Conservation (phyloP, 805 yeast genomes). For the Yamadazyma kitorensis region DNA sequence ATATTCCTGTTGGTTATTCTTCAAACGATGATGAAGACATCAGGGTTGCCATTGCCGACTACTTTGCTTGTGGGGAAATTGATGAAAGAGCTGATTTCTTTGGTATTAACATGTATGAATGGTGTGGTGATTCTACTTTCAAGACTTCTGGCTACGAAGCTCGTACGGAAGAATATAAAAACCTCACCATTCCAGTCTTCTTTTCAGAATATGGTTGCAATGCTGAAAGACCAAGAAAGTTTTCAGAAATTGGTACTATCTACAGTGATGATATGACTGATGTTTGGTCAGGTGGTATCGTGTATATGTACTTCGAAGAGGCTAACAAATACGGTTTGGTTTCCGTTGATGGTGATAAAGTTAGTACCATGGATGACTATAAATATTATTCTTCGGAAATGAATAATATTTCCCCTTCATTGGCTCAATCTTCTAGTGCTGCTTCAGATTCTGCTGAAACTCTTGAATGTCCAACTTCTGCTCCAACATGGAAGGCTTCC, state of each 20-base stretch:
- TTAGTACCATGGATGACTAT: conserved; percentile 63
- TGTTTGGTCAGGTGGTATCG: conserved; percentile 94
- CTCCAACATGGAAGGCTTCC: conserved; percentile 60
- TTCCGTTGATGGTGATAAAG: conserved; percentile 45
- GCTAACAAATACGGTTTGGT: conserved; percentile 81
- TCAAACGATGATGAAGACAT: conserved; percentile 85
- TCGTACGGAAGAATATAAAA: conserved; percentile 68
- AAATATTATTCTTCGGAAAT: conserved; percentile 33
- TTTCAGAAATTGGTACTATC: conserved; percentile 69
- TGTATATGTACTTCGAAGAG: conserved; percentile 88
- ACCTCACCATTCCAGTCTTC: conserved; percentile 76
- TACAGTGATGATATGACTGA: conserved; percentile 73
- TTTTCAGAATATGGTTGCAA: conserved; percentile 92
- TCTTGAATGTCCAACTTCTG: conserved; percentile 69
- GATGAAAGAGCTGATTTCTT: conserved; percentile 71
- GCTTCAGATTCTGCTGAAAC: conserved; percentile 37
- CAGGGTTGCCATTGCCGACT: conserved; percentile 75
- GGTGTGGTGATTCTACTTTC: conserved; percentile 74
- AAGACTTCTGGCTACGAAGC: conserved; percentile 62
- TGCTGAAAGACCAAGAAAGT: conserved; percentile 65
- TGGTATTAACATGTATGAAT: conserved; percentile 84
- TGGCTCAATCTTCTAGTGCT: conserved; percentile 38
- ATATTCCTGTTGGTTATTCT: conserved; percentile 91
- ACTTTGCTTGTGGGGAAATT: conserved; percentile 76
- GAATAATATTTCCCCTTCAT: conserved; percentile 34